A percentile compares a stretch with the other conserved stretches of the same genome.
These are phyloP conservation scores for Cordyceps cateniannulata DNA, from an alignment of 2,329 filamentous ascomycete species.

Conservation along the genomic window DNA sequence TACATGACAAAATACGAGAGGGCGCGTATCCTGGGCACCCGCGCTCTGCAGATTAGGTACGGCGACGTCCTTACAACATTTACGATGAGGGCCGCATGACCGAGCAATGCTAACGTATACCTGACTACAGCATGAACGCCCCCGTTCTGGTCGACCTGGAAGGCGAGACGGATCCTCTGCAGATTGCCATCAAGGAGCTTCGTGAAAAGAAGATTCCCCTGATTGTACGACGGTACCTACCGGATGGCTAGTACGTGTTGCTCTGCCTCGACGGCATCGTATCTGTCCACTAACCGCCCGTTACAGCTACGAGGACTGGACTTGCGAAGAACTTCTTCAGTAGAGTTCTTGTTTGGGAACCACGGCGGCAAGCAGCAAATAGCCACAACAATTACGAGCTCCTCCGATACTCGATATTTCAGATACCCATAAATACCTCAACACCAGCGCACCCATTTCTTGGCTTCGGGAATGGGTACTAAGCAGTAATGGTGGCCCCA, in stretches of 20 bases:
- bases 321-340: slow-evolving; percentile 85
- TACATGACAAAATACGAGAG: slow-evolving; percentile 99
- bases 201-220: slow-evolving; percentile 98
- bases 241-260: slow-evolving; percentile 80
- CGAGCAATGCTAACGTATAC: slow-evolving; percentile 16
- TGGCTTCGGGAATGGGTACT: background rate
- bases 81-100: background rate
- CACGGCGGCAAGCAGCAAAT: background rate
- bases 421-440: background rate
- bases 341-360: slow-evolving; percentile 26
- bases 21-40: slow-evolving; percentile 85
- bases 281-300: slow-evolving; percentile 15
- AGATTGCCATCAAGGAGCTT: slow-evolving; percentile 96
- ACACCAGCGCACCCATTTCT: background rate
- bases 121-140: slow-evolving; percentile 74
- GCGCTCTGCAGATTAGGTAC: slow-evolving; percentile 92
- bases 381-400: background rate
- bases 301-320: slow-evolving; percentile 96
- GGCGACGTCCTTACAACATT: slow-evolving; percentile 19
- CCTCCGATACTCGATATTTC: background rate
- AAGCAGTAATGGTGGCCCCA: background rate
- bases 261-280: background rate
- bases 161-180: slow-evolving; percentile 93
- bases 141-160: slow-evolving; percentile 94
- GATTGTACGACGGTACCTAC: slow-evolving; percentile 90